phyloP scores from a whole-genome alignment of 1,139 yeast species.

The Candida neerlandica region DNA sequence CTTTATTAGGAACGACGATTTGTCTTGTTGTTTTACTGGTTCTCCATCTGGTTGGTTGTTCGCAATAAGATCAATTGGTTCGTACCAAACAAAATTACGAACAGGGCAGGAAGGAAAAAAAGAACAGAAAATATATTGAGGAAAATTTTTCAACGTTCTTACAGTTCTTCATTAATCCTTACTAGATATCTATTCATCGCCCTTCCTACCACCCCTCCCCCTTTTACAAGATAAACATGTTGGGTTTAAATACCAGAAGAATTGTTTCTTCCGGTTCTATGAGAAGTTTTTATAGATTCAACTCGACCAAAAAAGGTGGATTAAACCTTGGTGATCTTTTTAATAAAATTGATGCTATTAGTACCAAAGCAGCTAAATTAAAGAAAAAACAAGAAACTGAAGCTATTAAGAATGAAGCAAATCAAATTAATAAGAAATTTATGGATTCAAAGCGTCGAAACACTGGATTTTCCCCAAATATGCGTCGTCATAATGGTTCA shows the following conservation, averaged over 20 bases:
- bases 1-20: too few species aligned
- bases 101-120: neutral
- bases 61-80: too few species aligned
- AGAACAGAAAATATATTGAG: neutral
- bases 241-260: slow-evolving; percentile 10
- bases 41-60: too few species aligned
- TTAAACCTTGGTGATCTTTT: slow-evolving; percentile 31
- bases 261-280: slow-evolving; percentile 6
- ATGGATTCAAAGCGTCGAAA: slow-evolving; percentile 1
- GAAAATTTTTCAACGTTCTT: slow-evolving; percentile 6
- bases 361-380: slow-evolving; percentile 14
- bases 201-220: too few species aligned
- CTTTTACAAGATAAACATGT: slow-evolving; percentile 6
- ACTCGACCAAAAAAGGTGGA: slow-evolving; percentile 8
- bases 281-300: slow-evolving; percentile 10
- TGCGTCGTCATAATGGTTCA: too few species aligned
- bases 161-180: too few species aligned
- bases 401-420: neutral
- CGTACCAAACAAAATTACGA: neutral
- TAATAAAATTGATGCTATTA: slow-evolving; percentile 38
- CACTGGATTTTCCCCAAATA: too few species aligned
- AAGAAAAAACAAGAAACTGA: slow-evolving; percentile 1
- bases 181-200: too few species aligned
- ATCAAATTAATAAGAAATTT: neutral
- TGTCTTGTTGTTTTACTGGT: too few species aligned